These are phyloP conservation scores for Corniculantispora saksenae DNA, from an alignment of 2,329 filamentous ascomycete genomes.

Conservation along the genomic window DNA sequence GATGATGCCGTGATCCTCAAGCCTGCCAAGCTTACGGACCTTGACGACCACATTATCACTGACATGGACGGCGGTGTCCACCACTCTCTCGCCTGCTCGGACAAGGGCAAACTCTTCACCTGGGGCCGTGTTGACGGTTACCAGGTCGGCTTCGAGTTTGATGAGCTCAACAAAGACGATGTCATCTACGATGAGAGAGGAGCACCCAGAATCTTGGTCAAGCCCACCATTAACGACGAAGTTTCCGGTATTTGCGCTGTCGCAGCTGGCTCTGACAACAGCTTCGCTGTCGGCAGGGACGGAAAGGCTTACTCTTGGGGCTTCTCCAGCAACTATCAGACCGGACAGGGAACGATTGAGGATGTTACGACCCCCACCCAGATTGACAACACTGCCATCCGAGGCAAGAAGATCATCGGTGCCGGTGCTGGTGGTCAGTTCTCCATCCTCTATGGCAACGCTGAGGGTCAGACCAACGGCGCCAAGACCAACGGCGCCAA, in stretches of 20 bases:
- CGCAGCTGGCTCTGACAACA: conserved; percentile 71
- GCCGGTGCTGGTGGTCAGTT: conserved; percentile 90
- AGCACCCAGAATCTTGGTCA: conserved; percentile 64
- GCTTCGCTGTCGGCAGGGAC: conserved; percentile 67
- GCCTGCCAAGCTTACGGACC: conserved; percentile 65
- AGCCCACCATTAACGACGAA: conserved; percentile 41
- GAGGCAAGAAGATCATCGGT: conserved; percentile 71
- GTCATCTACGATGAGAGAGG: conserved; percentile 64
- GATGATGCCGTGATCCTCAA: conserved; percentile 69
- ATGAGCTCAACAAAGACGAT: conserved; percentile 49
- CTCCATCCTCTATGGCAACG: conserved; percentile 59
- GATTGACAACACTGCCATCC: conserved; percentile 82
- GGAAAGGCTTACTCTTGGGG: conserved; percentile 79
- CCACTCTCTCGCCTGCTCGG: conserved; percentile 68
- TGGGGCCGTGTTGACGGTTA: conserved; percentile 60
- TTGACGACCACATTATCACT: conserved; percentile 64
- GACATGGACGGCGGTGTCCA: conserved; percentile 72
- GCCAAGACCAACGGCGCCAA: conserved; percentile 35
- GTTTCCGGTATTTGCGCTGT: conserved; percentile 56
- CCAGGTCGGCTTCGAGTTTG: conserved; percentile 58
- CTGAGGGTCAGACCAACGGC: conserved; percentile 29
- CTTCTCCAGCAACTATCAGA: conserved; percentile 78
- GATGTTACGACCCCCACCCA: conserved; percentile 76
- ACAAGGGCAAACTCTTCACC: conserved; percentile 57
- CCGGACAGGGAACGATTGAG: conserved; percentile 74